phyloP scores from a whole-genome alignment of 768 basidiomycete genomes.

The Ephemerocybe angulata region DNA sequence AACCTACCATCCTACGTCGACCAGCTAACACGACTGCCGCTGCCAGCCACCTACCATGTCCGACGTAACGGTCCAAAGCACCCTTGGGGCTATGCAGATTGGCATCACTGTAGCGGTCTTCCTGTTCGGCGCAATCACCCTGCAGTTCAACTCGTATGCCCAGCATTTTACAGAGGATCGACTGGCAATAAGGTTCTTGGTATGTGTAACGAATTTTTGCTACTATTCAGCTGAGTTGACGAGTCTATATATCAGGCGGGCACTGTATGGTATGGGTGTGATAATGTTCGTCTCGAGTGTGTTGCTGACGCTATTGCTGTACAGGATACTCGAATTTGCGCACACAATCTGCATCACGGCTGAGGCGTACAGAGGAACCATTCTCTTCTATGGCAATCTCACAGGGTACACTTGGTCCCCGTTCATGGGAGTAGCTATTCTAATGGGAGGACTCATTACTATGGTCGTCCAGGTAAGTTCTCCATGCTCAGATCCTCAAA shows the following conservation, averaged over 20 bases:
- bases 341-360: constrained; percentile 11
- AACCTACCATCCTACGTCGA: no score
- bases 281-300: no score
- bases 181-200: no score
- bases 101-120: constrained; percentile 20
- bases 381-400: not conserved
- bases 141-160: no score
- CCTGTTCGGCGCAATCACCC: constrained; percentile 24
- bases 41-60: not conserved
- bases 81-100: constrained; percentile 20
- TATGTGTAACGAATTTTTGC: no score
- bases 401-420: not conserved
- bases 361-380: constrained; percentile 11
- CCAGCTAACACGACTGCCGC: no score
- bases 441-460: constrained; percentile 12
- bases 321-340: constrained; percentile 12
- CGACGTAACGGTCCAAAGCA: constrained; percentile 8
- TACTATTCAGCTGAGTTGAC: no score
- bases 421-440: constrained; percentile 7
- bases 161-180: no score
- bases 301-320: no score
- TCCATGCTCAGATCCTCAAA: not conserved
- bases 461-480: constrained; percentile 12
- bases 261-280: no score
- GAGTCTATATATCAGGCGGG: no score